These are phyloP conservation scores for Onygenales sp. DNA, from an alignment of 2,329 filamentous ascomycete genomes.

Conservation along the genomic window DNA sequence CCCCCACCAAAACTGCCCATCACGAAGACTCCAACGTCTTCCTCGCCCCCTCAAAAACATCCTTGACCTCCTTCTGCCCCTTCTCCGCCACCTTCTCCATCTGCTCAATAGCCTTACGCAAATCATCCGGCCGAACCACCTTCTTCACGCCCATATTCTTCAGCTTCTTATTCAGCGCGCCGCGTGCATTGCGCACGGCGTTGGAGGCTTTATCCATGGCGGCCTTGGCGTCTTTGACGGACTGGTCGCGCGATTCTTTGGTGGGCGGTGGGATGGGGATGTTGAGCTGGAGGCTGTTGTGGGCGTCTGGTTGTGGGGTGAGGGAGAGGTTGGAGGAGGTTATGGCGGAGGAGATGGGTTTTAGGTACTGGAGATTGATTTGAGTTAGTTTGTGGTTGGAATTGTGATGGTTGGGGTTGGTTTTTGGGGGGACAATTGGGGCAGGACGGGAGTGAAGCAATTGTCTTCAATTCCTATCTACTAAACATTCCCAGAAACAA, in stretches of 20 bases:
- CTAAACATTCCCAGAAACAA: not conserved
- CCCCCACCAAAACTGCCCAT: not conserved
- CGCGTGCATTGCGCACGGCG: constrained; percentile 33
- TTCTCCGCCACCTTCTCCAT: constrained; percentile 40
- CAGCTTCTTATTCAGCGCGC: constrained; percentile 35
- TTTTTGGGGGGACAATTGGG: not conserved
- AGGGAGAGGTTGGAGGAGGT: constrained; percentile 33
- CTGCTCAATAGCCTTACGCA: constrained; percentile 36
- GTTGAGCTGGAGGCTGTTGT: constrained; percentile 36
- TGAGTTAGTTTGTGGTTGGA: not conserved
- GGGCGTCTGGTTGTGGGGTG: constrained; percentile 32
- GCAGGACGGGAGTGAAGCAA: not conserved
- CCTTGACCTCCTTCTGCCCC: constrained; percentile 38
- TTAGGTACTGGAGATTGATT: constrained; percentile 27
- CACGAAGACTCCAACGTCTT: constrained; percentile 23
- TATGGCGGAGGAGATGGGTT: constrained; percentile 36
- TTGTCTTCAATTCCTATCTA: not conserved
- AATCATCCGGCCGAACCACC: constrained; percentile 34
- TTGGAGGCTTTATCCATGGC: constrained; percentile 34
- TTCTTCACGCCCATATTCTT: constrained; percentile 37
- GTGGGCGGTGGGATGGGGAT: constrained; percentile 38
- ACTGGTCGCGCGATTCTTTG: constrained; percentile 36
- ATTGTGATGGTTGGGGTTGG: not conserved
- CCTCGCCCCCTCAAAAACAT: constrained; percentile 33
- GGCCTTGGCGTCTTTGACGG: constrained; percentile 29